Evolutionary conservation across 352 stramenopile species (phyloP).

Genomic region (Phytophthora pseudosyringae): DNA sequence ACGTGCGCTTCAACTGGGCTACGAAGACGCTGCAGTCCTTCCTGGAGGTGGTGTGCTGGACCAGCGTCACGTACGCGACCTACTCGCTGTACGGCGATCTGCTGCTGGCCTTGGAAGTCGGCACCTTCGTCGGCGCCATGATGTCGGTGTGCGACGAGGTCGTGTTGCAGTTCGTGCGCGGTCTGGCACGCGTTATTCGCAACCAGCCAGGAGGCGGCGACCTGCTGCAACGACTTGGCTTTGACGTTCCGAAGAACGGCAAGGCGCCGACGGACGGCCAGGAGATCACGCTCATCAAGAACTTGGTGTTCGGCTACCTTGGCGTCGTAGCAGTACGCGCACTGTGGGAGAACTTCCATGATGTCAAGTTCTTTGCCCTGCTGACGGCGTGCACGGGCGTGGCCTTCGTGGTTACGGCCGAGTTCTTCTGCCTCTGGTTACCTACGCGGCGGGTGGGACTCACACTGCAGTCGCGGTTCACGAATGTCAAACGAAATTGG

Average conservation of each 20-base stretch:
- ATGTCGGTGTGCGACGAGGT: conserved; percentile 87
- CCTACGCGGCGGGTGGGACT: conserved; percentile 72
- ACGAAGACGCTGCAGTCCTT: conserved; percentile 88
- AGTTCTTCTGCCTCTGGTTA: conserved; percentile 85
- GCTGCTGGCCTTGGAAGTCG: conserved; percentile 68
- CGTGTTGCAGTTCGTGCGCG: conserved; percentile 70
- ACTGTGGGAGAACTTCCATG: conserved; percentile 70
- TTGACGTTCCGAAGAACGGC: conserved; percentile 76
- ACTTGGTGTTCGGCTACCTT: conserved; percentile 77
- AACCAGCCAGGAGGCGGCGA: conserved; percentile 69
- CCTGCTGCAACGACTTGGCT: conserved; percentile 64
- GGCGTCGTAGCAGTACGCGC: conserved; percentile 68
- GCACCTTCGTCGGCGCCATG: conserved; percentile 75
- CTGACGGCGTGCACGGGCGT: conserved; percentile 70
- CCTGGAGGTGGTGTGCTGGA: conserved; percentile 77
- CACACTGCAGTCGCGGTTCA: conserved; percentile 81
- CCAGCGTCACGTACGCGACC: conserved; percentile 67
- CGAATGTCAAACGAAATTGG: conserved; percentile 66
- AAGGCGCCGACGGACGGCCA: conserved; percentile 71
- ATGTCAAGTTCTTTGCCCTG: conserved; percentile 77
- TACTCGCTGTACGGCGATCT: conserved; percentile 68
- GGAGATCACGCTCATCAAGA: conserved; percentile 81
- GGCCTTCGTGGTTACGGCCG: conserved; percentile 73
- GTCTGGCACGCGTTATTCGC: conserved; percentile 67
- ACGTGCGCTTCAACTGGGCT: conserved; percentile 79